Evolutionary conservation across 768 basidiomycete species (phyloP).

Genomic region (Lactarius indigo): DNA sequence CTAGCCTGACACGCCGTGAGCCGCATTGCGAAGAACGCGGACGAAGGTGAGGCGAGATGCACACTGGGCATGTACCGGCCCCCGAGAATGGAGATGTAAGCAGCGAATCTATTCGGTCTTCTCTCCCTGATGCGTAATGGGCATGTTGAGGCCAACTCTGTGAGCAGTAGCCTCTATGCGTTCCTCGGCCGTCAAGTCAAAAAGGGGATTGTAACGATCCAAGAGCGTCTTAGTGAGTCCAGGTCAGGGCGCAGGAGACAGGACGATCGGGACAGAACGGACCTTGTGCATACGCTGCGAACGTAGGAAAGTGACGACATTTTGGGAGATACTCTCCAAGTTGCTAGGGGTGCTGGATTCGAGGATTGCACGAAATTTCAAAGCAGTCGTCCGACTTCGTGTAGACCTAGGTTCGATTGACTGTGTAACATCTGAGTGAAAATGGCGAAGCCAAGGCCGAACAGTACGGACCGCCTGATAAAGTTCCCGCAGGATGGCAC

Average conservation of each 20-base stretch:
- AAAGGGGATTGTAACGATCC: constrained; percentile 83
- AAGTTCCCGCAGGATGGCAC: constrained; percentile 52
- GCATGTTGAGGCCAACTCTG: constrained; percentile 85
- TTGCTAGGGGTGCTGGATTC: constrained; percentile 30
- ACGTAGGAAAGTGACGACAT: constrained; percentile 61
- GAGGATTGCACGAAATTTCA: constrained; percentile 53
- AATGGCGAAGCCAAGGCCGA: constrained; percentile 3
- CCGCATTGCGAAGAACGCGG: not conserved
- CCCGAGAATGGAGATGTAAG: not conserved
- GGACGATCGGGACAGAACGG: constrained; percentile 24
- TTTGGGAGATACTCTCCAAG: constrained; percentile 50
- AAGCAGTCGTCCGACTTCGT: constrained; percentile 42
- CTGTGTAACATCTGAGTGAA: constrained; percentile 32
- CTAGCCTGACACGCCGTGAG: not conserved
- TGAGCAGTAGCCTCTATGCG: constrained; percentile 80
- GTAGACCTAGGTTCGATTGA: constrained; percentile 36
- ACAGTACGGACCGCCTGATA: constrained; percentile 46
- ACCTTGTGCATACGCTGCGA: constrained; percentile 80
- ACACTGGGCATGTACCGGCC: not conserved
- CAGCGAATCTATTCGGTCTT: constrained; percentile 17
- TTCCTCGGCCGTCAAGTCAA: constrained; percentile 77
- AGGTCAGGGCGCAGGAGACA: not conserved
- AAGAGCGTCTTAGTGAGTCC: constrained; percentile 55
- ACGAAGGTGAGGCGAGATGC: not conserved
- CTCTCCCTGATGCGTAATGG: constrained; percentile 40